A percentile compares a stretch with the other conserved stretches of the same genome.
Conservation (phyloP, 805 yeast species). For the Metschnikowia reukaufii region DNA sequence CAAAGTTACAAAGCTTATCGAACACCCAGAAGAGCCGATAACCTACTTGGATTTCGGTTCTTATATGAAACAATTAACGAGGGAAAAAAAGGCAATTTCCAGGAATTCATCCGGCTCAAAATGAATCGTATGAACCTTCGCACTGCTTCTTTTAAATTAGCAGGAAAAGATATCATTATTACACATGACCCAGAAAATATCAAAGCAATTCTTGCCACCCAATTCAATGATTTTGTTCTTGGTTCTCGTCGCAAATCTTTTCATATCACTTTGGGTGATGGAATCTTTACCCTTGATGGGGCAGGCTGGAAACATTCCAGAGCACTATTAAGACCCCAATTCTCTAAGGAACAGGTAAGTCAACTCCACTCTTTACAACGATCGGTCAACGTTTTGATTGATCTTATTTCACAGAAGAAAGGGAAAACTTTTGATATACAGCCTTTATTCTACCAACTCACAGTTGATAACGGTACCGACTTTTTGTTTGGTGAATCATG, state of each 20-base stretch:
- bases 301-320: conserved; percentile 42
- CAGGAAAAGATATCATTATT: conserved; percentile 12
- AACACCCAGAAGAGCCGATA: conserved; percentile 10
- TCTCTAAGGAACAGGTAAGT: conserved; percentile 38
- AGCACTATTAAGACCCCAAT: conserved; percentile 39
- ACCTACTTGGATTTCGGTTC: conserved; percentile 13
- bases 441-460: conserved; percentile 22
- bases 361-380: conserved; percentile 36
- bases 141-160: conserved; percentile 11
- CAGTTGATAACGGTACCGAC: conserved; percentile 43
- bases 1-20: conserved; percentile 5
- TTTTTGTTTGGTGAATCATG: conserved; percentile 41
- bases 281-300: conserved; percentile 39
- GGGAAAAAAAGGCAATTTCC: conserved; percentile 10
- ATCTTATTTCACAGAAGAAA: conserved; percentile 19
- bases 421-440: conserved; percentile 17
- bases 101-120: conserved; percentile 9
- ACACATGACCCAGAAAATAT: conserved; percentile 39
- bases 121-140: conserved; percentile 5
- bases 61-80: conserved; percentile 7
- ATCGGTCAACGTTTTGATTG: conserved; percentile 28
- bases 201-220: conserved; percentile 39
- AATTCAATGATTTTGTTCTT: conserved; percentile 36
- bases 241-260: conserved; percentile 35
- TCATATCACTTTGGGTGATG: conserved; percentile 37